phyloP scores from a whole-genome alignment of 345 rosid species.

The Microthlaspi erraticum region DNA sequence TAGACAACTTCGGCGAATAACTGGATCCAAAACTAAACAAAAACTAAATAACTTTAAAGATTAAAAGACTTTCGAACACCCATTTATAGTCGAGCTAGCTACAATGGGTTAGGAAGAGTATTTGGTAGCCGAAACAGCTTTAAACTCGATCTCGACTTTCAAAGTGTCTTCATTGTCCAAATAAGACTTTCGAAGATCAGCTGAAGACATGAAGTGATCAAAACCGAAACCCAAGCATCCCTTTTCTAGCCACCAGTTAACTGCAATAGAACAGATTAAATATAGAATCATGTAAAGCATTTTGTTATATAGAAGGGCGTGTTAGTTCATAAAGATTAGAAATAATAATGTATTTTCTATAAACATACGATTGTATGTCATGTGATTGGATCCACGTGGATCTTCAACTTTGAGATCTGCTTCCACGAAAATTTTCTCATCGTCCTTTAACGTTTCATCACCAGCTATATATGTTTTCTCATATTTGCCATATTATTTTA shows the following conservation, averaged over 20 bases:
- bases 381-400: background rate
- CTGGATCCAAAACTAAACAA: too few species aligned
- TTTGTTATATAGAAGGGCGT: background rate
- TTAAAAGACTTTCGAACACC: background rate
- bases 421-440: background rate
- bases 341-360: too few species aligned
- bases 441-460: background rate
- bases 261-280: background rate
- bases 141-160: conserved; percentile 6
- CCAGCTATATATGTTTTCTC: too few species aligned
- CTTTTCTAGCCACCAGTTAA: rapidly evolving
- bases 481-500: too few species aligned
- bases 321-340: background rate
- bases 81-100: too few species aligned
- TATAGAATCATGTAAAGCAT: background rate
- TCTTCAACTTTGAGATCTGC: background rate
- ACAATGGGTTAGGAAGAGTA: background rate
- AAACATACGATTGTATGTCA: too few species aligned
- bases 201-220: background rate
- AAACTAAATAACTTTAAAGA: background rate
- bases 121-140: conserved; percentile 9
- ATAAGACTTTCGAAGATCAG: background rate
- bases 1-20: background rate
- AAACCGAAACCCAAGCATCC: rapidly evolving
- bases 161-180: conserved; percentile 16